phyloP scores from a whole-genome alignment of 2,329 filamentous ascomycete genomes.

The Monosporascus sp. region DNA sequence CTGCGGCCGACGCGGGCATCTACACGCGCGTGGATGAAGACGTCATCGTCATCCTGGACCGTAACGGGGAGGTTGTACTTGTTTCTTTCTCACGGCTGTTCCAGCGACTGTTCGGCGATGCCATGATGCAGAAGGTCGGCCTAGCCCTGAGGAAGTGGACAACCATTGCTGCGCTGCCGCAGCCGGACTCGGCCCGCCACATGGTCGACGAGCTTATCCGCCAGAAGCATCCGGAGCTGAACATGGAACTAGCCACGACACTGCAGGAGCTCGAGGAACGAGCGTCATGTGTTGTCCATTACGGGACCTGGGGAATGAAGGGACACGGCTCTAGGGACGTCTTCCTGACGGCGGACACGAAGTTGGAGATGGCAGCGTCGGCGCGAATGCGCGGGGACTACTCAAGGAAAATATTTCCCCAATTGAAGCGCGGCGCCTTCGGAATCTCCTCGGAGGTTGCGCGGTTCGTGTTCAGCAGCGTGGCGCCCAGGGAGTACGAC shows the following conservation, averaged over 20 bases:
- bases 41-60: neutral
- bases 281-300: conserved; percentile 1
- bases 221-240: neutral
- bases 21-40: neutral
- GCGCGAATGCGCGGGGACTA: neutral
- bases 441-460: conserved; percentile 1
- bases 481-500: neutral
- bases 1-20: neutral
- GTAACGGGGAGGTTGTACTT: neutral
- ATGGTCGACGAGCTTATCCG: neutral
- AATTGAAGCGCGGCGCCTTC: neutral
- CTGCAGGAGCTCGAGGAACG: neutral
- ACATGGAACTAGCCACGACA: conserved; percentile 1
- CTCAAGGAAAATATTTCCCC: neutral
- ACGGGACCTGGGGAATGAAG: neutral
- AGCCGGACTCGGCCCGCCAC: neutral
- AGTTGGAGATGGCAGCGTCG: neutral
- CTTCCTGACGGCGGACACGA: neutral
- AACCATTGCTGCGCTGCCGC: neutral
- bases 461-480: neutral
- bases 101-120: neutral
- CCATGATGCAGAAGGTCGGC: neutral
- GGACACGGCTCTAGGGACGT: neutral
- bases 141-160: neutral
- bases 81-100: neutral